Conservation (phyloP, 257 asterid genomes). For the Penstemon newberryi region DNA sequence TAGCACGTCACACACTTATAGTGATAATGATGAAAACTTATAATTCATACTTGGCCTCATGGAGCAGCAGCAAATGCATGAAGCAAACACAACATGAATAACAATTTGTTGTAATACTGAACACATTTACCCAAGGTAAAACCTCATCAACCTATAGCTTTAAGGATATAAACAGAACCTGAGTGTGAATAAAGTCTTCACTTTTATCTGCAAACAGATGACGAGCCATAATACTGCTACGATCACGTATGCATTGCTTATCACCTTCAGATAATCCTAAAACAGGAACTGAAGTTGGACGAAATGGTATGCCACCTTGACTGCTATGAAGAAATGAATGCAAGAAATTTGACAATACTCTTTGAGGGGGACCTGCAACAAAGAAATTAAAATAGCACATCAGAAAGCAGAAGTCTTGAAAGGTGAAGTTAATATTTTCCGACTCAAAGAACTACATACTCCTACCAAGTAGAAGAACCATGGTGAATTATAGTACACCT, state of each 20-base stretch:
- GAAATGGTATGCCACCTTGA: constrained; percentile 74
- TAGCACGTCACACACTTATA: background rate
- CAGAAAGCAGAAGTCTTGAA: constrained; percentile 18
- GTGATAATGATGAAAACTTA: background rate
- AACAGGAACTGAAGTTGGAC: constrained; percentile 79
- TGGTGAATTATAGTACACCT: background rate
- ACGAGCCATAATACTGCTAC: constrained; percentile 99
- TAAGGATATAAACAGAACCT: constrained; percentile 48
- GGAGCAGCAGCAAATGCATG: background rate
- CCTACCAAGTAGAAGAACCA: constrained; percentile 17
- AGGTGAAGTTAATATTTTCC: background rate
- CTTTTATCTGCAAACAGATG: constrained; percentile 93
- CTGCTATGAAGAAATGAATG: constrained; percentile 90
- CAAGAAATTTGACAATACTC: constrained; percentile 85
- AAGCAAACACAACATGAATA: background rate
- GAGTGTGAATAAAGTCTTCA: constrained; percentile 86
- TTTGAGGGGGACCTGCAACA: constrained; percentile 93
- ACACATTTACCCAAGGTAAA: background rate
- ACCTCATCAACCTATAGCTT: constrained; percentile 21
- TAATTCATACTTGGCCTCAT: background rate
- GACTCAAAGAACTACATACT: background rate
- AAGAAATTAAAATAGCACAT: constrained; percentile 23
- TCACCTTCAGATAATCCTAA: constrained; percentile 95
- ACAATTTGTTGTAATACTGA: background rate
- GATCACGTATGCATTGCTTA: constrained; percentile 95